These are phyloP conservation scores for Diaporthe sp. DNA, from an alignment of 2,329 filamentous ascomycete genomes.

Conservation along the genomic window DNA sequence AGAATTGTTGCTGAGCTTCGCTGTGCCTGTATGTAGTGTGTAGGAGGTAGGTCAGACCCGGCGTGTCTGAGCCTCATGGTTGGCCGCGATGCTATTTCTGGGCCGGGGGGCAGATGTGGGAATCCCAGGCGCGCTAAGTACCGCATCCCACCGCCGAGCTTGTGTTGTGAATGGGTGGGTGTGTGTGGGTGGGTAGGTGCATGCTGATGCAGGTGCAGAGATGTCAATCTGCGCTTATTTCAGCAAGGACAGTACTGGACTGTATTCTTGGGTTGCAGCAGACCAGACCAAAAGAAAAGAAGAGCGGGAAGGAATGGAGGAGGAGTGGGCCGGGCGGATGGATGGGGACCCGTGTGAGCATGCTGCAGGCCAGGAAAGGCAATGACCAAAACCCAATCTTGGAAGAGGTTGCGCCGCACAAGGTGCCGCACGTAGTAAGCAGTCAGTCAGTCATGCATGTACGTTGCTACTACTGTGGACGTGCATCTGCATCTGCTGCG, in stretches of 20 bases:
- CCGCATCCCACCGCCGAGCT: constrained; percentile 20
- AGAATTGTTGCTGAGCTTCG: neutral
- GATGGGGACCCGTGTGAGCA: constrained; percentile 21
- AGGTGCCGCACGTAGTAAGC: neutral
- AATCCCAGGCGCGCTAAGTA: constrained; percentile 18
- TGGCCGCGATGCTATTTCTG: constrained; percentile 35
- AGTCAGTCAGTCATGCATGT: neutral
- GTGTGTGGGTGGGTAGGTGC: neutral
- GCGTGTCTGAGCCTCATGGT: constrained; percentile 30
- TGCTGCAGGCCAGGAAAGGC: constrained; percentile 11
- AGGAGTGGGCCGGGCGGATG: constrained; percentile 26
- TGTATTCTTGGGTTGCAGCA: neutral
- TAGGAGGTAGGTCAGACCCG: constrained; percentile 29
- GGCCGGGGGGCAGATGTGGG: neutral
- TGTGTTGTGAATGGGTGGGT: neutral
- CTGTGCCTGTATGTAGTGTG: neutral
- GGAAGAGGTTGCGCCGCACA: neutral
- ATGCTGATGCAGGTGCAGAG: constrained; percentile 12
- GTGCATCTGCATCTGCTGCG: constrained; percentile 11
- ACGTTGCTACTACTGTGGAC: neutral
- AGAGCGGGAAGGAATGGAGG: constrained; percentile 16
- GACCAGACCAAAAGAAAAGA: neutral
- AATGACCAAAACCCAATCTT: constrained; percentile 12
- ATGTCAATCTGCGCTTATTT: constrained; percentile 14
- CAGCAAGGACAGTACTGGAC: neutral